These are phyloP conservation scores for Bonia amplexicaulis DNA, from an alignment of 176 grass and related monocot species.

Conservation along the genomic window DNA sequence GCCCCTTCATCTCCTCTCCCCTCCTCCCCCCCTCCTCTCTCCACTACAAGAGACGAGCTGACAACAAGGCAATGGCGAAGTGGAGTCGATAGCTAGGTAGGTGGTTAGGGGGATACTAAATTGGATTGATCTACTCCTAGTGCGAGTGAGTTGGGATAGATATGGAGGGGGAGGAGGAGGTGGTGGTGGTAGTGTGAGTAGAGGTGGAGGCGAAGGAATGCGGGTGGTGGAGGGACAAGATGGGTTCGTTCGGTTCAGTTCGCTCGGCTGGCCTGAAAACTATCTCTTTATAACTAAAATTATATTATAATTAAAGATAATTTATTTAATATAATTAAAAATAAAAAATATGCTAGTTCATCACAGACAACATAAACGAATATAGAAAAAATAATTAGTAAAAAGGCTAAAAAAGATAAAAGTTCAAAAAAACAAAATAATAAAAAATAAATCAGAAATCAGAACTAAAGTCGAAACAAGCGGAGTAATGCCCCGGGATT, in stretches of 20 bases:
- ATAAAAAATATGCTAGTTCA: too few relatives aligned
- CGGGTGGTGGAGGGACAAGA: constrained; percentile 5
- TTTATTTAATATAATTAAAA: too few relatives aligned
- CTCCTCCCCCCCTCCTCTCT: background rate
- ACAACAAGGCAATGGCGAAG: constrained; percentile 2
- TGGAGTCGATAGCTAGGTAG: background rate
- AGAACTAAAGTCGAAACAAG: too few relatives aligned
- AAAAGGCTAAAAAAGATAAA: too few relatives aligned
- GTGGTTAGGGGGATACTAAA: background rate
- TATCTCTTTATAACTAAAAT: too few relatives aligned
- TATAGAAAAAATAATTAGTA: too few relatives aligned
- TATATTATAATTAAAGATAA: too few relatives aligned
- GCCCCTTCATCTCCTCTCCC: constrained; percentile 24
- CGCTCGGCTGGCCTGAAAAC: too few relatives aligned
- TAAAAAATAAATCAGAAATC: too few relatives aligned
- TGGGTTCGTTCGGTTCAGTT: constrained; percentile 4
- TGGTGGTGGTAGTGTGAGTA: background rate
- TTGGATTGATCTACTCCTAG: background rate
- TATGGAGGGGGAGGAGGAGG: background rate
- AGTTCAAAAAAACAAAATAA: too few relatives aligned
- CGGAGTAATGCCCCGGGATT: too few relatives aligned
- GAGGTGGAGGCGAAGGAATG: constrained; percentile 10
- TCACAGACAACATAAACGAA: too few relatives aligned
- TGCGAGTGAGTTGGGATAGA: constrained; percentile 13
- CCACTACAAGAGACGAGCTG: background rate